Evolutionary conservation across 2,329 filamentous ascomycete genomes (phyloP).

Genomic region (Hirsutella thompsonii): DNA sequence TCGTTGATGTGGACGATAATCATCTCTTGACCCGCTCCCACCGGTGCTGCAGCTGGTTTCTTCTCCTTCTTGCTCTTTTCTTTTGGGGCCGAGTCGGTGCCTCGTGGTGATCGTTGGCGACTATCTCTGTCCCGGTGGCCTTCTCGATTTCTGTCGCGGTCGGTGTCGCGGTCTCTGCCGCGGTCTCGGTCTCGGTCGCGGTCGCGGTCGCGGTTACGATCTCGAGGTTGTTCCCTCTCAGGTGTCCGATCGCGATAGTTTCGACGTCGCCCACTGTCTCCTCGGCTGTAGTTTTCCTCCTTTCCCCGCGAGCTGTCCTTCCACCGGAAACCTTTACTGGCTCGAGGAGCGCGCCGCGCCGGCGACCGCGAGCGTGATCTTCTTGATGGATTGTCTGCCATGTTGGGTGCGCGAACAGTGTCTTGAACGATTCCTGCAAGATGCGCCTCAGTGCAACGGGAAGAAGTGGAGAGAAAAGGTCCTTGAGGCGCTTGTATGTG

Average conservation of each 20-base stretch:
- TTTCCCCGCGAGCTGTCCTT: constrained; percentile 41
- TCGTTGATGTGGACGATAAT: constrained; percentile 93
- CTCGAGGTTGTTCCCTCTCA: constrained; percentile 13
- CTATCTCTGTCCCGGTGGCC: neutral
- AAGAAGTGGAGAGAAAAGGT: too few relatives aligned
- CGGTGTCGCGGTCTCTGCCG: constrained; percentile 15
- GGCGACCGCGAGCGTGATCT: constrained; percentile 15
- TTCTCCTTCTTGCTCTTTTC: constrained; percentile 21
- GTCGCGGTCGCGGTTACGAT: constrained; percentile 13
- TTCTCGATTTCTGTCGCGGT: constrained; percentile 16
- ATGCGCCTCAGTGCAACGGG: too few relatives aligned
- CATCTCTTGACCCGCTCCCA: constrained; percentile 54
- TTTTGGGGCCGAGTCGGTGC: constrained; percentile 17
- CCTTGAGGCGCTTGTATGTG: too few relatives aligned
- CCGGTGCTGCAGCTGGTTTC: constrained; percentile 13
- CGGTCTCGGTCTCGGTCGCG: constrained; percentile 14
- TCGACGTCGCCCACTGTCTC: constrained; percentile 21
- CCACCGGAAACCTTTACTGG: constrained; percentile 36
- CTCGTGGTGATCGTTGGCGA: constrained; percentile 7
- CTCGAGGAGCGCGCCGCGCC: constrained; percentile 9
- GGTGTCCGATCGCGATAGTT: constrained; percentile 31
- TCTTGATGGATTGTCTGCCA: constrained; percentile 12
- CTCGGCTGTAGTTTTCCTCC: constrained; percentile 27
- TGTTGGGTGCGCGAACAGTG: constrained; percentile 1
- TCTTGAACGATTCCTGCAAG: neutral